Base-by-base conservation (phyloP, 2,329 filamentous ascomycete species). In the Canariomyces notabilis region DNA sequence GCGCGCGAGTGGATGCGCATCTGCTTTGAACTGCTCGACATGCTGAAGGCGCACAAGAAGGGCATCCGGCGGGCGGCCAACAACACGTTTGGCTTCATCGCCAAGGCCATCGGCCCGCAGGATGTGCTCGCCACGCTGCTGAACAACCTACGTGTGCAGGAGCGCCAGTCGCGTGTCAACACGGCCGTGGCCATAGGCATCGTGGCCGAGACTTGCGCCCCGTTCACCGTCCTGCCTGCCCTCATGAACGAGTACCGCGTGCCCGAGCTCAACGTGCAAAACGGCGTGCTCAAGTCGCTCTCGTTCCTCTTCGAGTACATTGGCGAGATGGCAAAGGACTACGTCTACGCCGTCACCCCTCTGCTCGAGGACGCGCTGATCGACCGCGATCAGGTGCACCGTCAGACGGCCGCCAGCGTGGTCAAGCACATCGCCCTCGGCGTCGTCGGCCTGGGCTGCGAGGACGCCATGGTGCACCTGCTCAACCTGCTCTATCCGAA, bases 11-110 rank as follows among this genome's bases (percentile, higher is more conserved):
- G 93, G 93, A 98, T 98, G 94, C 84, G 93, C 64, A 98, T 98
- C 65, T 98, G 93, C 71, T 98, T 98, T 67, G 93, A 98, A 72
- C 75, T 98, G 44, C 81, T 98, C 22, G 93, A 98, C 69, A 98
- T 98, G 93, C 80, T 98, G 61, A 98, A 98, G 70, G 93, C 93
- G 6, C 93, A 98, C 75, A 98, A 98, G 72, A 98, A 98, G 77
- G 94, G 93, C 55, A 98, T 98, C 58, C 87, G 93, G 55, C 85
- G 93, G 67, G 93, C 93, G 18, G 94, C 93, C 59, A 98, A 98
- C 79, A 98, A 98, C 74, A 98, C 93, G 0, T 98, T 98, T 61
- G 93, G 93, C 66, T 98, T 96, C 77, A 98, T 98, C 61, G 93
- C 93, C 64, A 98, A 98, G 71, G 93, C 93, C 50, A 98, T 98